Evolutionary conservation across 192 early-diverging fungal species (phyloP).

Genomic region (Entophlyctis luteolus): DNA sequence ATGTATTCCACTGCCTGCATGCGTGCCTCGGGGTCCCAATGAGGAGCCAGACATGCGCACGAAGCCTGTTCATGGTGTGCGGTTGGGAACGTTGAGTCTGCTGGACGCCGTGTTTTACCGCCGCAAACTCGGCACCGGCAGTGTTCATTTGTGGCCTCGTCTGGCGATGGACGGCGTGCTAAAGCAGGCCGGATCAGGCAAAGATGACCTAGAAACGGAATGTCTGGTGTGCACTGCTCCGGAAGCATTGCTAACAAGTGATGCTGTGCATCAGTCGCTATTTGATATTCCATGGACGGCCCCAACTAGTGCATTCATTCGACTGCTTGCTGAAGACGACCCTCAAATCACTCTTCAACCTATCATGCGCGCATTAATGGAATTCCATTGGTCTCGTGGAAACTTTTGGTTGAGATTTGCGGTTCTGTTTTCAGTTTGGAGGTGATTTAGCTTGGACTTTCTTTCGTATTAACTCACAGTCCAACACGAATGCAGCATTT

Average conservation of each 20-base stretch:
- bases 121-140: conserved; percentile 10
- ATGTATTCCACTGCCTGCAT: conserved; percentile 38
- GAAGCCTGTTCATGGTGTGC: conserved; percentile 33
- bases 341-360: conserved; percentile 41
- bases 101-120: conserved; percentile 22
- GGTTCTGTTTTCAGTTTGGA: conserved; percentile 26
- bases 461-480: conserved; percentile 18
- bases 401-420: conserved; percentile 41
- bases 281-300: conserved; percentile 11
- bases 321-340: conserved; percentile 37
- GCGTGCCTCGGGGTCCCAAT: conserved; percentile 30
- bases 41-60: conserved; percentile 34
- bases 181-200: conserved; percentile 27
- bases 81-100: conserved; percentile 29
- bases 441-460: conserved; percentile 16
- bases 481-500: not conserved
- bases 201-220: conserved; percentile 34
- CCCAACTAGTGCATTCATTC: conserved; percentile 38
- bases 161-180: conserved; percentile 30
- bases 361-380: conserved; percentile 42
- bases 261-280: conserved; percentile 17
- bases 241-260: conserved; percentile 30
- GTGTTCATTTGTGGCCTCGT: conserved; percentile 30
- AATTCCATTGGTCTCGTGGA: conserved; percentile 42
- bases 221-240: conserved; percentile 40